Percentiles rank a stretch among this genome's conserved stretches.
These are phyloP conservation scores for Graphium sp. DNA, from an alignment of 2,329 filamentous ascomycete species.

Conservation along the genomic window DNA sequence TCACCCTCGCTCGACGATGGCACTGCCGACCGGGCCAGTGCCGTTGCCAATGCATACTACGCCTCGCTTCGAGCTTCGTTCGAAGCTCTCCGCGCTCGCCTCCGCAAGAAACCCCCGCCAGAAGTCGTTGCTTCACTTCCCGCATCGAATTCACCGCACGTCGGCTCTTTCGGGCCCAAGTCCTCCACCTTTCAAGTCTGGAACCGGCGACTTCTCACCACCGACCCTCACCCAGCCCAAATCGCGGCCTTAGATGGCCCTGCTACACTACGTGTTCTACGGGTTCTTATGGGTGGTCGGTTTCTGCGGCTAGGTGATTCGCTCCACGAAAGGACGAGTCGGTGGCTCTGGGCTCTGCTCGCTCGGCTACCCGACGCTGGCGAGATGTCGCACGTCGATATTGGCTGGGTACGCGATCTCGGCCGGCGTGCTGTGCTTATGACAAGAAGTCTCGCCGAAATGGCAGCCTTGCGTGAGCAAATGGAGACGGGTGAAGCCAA, in stretches of 20 bases:
- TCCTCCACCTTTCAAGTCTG: constrained; percentile 32
- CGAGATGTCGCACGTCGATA: constrained; percentile 57
- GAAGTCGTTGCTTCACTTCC: constrained; percentile 34
- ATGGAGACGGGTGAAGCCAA: constrained; percentile 16
- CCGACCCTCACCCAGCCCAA: constrained; percentile 41
- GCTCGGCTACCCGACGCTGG: constrained; percentile 59
- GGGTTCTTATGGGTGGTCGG: constrained; percentile 46
- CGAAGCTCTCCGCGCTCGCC: constrained; percentile 38
- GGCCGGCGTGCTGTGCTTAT: constrained; percentile 58
- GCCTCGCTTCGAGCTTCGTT: constrained; percentile 49
- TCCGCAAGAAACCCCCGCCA: constrained; percentile 38
- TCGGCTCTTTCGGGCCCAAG: constrained; percentile 32
- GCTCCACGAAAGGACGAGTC: constrained; percentile 50
- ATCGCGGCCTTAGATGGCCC: constrained; percentile 49
- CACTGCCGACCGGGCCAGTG: constrained; percentile 15
- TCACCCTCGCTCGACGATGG: constrained; percentile 12
- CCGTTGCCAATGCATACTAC: constrained; percentile 51
- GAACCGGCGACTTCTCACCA: constrained; percentile 30
- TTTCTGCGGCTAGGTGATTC: constrained; percentile 42
- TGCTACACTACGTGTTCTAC: constrained; percentile 48
- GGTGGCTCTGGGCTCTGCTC: constrained; percentile 75
- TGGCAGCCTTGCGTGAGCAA: constrained; percentile 27
- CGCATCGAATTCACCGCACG: constrained; percentile 33
- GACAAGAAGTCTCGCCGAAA: constrained; percentile 34
- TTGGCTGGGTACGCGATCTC: constrained; percentile 61